Percentiles rank a stretch among this genome's conserved stretches.
Conservation (phyloP, 2,329 filamentous ascomycete species). For the Paraphaeosphaeria minitans region DNA sequence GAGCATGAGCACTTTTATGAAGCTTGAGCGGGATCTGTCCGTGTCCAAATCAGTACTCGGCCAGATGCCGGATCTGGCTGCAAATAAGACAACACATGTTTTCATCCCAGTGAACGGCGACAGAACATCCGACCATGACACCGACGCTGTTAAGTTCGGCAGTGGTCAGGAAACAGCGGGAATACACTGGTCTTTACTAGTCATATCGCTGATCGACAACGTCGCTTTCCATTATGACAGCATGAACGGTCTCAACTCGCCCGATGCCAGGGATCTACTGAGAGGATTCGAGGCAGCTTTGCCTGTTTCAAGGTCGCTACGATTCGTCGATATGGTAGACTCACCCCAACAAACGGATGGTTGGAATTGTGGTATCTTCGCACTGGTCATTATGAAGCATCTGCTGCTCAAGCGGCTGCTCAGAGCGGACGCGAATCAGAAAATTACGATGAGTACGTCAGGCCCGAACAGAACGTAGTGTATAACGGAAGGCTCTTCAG, state of each 20-base stretch:
- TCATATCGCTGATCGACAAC: constrained; percentile 86
- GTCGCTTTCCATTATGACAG: constrained; percentile 98
- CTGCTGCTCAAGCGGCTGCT: constrained; percentile 85
- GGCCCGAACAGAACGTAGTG: constrained; percentile 64
- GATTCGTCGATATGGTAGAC: constrained; percentile 82
- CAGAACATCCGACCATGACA: background rate
- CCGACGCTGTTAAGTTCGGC: constrained; percentile 73
- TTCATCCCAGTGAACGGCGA: constrained; percentile 97
- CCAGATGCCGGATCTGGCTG: constrained; percentile 75
- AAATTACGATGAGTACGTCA: constrained; percentile 92
- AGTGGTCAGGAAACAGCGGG: constrained; percentile 51
- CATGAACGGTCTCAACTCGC: constrained; percentile 73
- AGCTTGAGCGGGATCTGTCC: constrained; percentile 55
- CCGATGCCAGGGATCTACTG: constrained; percentile 72
- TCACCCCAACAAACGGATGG: constrained; percentile 90
- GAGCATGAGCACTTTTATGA: constrained; percentile 91
- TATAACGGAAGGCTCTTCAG: background rate
- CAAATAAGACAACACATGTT: constrained; percentile 82
- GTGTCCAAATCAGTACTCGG: constrained; percentile 56
- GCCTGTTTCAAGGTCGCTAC: constrained; percentile 69
- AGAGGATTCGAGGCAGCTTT: constrained; percentile 73
- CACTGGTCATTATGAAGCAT: constrained; percentile 93
- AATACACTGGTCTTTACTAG: constrained; percentile 90
- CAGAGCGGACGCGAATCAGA: constrained; percentile 77
- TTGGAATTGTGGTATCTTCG: constrained; percentile 93